Percentiles rank a stretch among this genome's conserved stretches.
These are phyloP conservation scores for Phoma sp. DNA, from an alignment of 2,329 filamentous ascomycete species.

Conservation along the genomic window DNA sequence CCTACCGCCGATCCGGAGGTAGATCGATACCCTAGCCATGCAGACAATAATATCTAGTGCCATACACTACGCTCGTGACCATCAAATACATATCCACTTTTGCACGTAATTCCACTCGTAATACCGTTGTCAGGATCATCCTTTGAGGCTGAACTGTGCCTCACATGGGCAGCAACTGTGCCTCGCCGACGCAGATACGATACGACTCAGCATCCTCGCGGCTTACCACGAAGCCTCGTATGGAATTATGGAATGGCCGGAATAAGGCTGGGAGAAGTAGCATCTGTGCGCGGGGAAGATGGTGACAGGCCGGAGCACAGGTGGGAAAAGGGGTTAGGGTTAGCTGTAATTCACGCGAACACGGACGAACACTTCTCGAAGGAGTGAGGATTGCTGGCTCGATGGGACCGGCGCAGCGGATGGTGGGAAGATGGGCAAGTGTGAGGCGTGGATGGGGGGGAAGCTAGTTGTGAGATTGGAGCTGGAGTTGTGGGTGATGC, in stretches of 20 bases:
- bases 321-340: conserved; percentile 14
- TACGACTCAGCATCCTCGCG: not conserved
- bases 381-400: conserved; percentile 1
- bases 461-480: conserved; percentile 4
- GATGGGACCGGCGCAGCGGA: conserved; percentile 7
- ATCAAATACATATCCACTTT: no score
- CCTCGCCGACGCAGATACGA: not conserved
- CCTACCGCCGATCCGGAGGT: not conserved
- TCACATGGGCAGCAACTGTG: not conserved
- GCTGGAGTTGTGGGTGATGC: no score
- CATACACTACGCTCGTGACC: not conserved
- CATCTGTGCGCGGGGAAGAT: conserved; percentile 14
- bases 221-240: not conserved
- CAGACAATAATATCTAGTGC: conserved; percentile 5
- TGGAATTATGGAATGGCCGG: conserved; percentile 3
- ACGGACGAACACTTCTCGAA: conserved; percentile 18
- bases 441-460: conserved; percentile 8
- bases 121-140: no score
- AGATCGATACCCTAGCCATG: conserved; percentile 3
- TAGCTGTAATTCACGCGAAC: conserved; percentile 1
- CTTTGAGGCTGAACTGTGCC: no score
- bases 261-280: not conserved
- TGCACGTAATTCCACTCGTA: no score
- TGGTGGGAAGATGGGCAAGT: conserved; percentile 5
- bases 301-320: conserved; percentile 6